Percentiles rank a stretch among this genome's conserved stretches.
These are phyloP conservation scores for Phytophthora macrochlamydospora DNA, from an alignment of 352 stramenopile genomes.

Conservation along the genomic window DNA sequence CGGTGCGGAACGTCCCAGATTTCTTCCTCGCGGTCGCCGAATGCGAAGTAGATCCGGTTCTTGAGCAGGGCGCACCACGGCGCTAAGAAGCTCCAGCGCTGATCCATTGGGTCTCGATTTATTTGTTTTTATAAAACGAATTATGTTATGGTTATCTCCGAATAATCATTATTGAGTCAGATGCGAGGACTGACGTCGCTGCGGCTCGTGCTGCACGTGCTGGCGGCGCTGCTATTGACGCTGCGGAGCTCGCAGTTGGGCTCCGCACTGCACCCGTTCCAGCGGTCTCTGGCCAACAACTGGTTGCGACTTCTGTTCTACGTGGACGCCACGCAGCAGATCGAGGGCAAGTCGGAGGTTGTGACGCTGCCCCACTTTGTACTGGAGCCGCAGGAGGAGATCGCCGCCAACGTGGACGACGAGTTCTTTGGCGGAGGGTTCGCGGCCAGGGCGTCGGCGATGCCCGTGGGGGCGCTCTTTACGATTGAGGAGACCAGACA, in stretches of 20 bases:
- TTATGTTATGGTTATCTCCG: too few relatives aligned
- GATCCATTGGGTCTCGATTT: too few relatives aligned
- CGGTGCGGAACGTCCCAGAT: background rate
- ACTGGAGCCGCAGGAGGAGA: conserved; percentile 66
- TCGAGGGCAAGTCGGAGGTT: conserved; percentile 20
- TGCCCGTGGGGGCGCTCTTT: conserved; percentile 70
- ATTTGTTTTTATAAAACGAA: too few relatives aligned
- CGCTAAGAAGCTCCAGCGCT: background rate
- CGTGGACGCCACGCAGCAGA: conserved; percentile 44
- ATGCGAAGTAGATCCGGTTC: background rate
- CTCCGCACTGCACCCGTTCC: conserved; percentile 55
- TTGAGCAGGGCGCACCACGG: background rate
- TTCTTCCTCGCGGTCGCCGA: background rate
- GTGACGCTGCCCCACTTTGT: conserved; percentile 70
- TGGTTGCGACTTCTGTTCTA: conserved; percentile 80
- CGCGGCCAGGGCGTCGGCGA: conserved; percentile 51
- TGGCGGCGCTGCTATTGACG: conserved; percentile 40
- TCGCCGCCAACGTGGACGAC: conserved; percentile 66
- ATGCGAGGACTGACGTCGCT: conserved; percentile 10
- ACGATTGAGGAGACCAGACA: conserved; percentile 71
- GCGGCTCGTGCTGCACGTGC: conserved; percentile 48
- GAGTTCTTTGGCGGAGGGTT: conserved; percentile 66
- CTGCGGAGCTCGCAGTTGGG: conserved; percentile 53
- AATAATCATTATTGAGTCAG: too few relatives aligned
- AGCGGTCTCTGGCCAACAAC: conserved; percentile 65